Evolutionary conservation across 495 filamentous ascomycete genomes (phyloP).

Genomic region (Xylaria acuta): DNA sequence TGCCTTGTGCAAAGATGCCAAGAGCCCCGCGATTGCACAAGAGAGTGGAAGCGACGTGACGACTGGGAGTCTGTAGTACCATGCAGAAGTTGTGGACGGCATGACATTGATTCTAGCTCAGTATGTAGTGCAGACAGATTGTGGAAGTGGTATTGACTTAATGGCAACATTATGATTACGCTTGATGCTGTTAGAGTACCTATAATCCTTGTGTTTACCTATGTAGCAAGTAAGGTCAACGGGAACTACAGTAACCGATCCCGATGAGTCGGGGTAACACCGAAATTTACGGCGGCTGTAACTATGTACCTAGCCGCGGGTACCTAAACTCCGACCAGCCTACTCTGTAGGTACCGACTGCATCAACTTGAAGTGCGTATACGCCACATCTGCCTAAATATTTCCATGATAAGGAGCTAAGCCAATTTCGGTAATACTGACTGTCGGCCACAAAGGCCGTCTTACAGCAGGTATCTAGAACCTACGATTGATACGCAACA

Average conservation of each 20-base stretch:
- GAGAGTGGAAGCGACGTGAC: neutral
- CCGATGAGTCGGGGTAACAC: neutral
- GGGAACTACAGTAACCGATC: neutral
- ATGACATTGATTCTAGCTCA: neutral
- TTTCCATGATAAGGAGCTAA: neutral
- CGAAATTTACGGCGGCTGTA: neutral
- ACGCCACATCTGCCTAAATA: slow-evolving; percentile 1
- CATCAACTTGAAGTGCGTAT: slow-evolving; percentile 6
- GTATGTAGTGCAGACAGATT: neutral
- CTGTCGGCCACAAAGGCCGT: neutral
- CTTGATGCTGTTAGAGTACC: neutral
- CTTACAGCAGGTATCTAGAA: neutral
- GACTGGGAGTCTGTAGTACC: neutral
- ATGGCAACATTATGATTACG: neutral
- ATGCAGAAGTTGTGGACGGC: neutral
- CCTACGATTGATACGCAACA: neutral
- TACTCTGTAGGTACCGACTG: neutral
- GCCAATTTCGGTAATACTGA: neutral
- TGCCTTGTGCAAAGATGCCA: neutral
- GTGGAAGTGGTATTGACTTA: neutral
- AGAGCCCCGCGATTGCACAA: slow-evolving; percentile 14
- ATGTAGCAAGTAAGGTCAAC: too few relatives aligned
- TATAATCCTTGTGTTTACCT: slow-evolving; percentile 1
- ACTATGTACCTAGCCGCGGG: neutral
- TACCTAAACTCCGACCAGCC: too few relatives aligned